Conservation (phyloP, 805 yeast species). For the Metschnikowia santaceciliae region DNA sequence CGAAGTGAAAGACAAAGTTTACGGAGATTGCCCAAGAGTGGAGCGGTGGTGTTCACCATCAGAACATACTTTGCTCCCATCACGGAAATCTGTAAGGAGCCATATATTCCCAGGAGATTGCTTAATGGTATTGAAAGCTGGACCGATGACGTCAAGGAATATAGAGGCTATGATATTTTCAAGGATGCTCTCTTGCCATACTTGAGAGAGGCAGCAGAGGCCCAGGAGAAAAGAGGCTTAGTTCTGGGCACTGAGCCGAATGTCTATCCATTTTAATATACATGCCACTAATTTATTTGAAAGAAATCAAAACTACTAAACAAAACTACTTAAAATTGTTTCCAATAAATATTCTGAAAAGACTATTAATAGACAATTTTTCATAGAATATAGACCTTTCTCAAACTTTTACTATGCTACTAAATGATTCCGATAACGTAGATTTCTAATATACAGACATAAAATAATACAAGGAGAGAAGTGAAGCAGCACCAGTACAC, state of each 20-base stretch:
- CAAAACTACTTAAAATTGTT: no score
- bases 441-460: constrained; percentile 18
- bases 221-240: constrained; percentile 45
- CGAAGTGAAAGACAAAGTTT: constrained; percentile 65
- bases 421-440: neutral
- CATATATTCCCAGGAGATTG: constrained; percentile 57
- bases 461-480: constrained; percentile 19
- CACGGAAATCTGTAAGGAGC: constrained; percentile 52
- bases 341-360: no score
- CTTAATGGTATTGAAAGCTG: constrained; percentile 57
- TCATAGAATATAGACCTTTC: no score
- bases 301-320: no score
- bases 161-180: constrained; percentile 55
- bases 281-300: no score
- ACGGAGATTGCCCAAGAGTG: constrained; percentile 56
- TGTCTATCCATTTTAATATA: constrained; percentile 35
- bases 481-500: constrained; percentile 17
- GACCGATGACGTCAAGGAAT: constrained; percentile 56
- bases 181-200: constrained; percentile 54
- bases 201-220: constrained; percentile 43
- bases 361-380: no score
- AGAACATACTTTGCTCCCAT: constrained; percentile 62
- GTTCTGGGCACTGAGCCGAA: constrained; percentile 37
- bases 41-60: constrained; percentile 56
- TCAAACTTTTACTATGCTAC: neutral